Conservation (phyloP, 2,329 filamentous ascomycete genomes). For the Colletotrichum sp. region DNA sequence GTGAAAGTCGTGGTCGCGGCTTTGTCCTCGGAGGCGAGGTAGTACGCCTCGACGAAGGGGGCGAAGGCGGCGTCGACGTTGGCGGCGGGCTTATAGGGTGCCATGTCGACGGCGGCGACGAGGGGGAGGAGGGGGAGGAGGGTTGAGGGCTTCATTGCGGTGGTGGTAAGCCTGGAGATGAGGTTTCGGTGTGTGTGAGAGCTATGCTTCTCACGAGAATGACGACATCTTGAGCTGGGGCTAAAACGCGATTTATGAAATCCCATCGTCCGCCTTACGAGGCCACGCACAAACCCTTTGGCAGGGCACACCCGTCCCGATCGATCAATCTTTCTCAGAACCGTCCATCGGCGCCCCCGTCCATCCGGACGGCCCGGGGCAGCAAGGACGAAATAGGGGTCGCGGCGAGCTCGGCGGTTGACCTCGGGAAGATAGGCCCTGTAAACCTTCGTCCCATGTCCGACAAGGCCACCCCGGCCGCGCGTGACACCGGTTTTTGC, state of each 20-base stretch:
- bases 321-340: not conserved
- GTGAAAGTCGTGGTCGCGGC: not conserved
- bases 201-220: too few species aligned
- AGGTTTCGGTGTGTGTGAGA: too few species aligned
- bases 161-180: not conserved
- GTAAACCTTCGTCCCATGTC: conserved; percentile 1
- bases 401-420: not conserved
- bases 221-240: not conserved
- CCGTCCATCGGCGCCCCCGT: not conserved
- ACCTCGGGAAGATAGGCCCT: not conserved
- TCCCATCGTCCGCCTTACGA: not conserved
- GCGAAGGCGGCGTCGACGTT: not conserved
- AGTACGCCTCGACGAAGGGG: conserved; percentile 2
- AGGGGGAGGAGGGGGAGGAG: not conserved
- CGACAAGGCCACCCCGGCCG: not conserved
- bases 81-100: not conserved
- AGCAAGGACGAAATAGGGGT: not conserved
- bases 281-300: not conserved
- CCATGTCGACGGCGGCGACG: not conserved
- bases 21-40: not conserved
- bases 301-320: not conserved
- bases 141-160: not conserved
- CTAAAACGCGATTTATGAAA: not conserved
- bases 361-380: not conserved
- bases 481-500: not conserved